These are phyloP conservation scores for Aspergillus amoenus DNA, from an alignment of 2,329 filamentous ascomycete genomes.

Conservation along the genomic window DNA sequence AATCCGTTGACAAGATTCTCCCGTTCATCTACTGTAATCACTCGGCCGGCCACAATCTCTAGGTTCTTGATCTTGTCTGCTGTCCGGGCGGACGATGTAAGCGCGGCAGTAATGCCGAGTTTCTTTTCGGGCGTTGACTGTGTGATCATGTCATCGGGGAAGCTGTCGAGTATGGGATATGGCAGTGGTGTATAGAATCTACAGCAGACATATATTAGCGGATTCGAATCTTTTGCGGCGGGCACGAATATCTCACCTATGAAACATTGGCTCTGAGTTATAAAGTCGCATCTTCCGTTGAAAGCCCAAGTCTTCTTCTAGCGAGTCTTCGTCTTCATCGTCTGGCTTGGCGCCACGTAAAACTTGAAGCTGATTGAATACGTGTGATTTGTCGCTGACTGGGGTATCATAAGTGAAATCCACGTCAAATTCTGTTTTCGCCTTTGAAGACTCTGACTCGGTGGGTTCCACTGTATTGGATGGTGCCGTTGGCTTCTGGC, in stretches of 20 bases:
- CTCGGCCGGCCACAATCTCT: constrained; percentile 62
- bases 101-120: constrained; percentile 51
- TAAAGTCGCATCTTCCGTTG: constrained; percentile 32
- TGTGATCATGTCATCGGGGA: constrained; percentile 69
- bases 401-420: constrained; percentile 38
- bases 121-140: constrained; percentile 43
- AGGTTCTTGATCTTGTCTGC: constrained; percentile 66
- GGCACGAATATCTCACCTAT: constrained; percentile 25
- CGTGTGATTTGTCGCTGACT: constrained; percentile 24
- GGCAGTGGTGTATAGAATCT: constrained; percentile 50
- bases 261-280: constrained; percentile 34
- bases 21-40: constrained; percentile 71
- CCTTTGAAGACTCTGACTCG: constrained; percentile 17
- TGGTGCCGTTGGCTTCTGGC: background rate
- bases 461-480: constrained; percentile 6
- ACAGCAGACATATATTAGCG: constrained; percentile 11
- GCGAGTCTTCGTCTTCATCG: constrained; percentile 12
- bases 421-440: constrained; percentile 35
- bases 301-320: constrained; percentile 25
- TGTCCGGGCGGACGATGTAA: constrained; percentile 76
- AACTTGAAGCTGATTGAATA: constrained; percentile 39
- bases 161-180: constrained; percentile 81
- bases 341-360: constrained; percentile 26
- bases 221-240: background rate
- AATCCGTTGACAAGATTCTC: constrained; percentile 81